phyloP scores from a whole-genome alignment of 2,329 filamentous ascomycete species.

The Aspergillus cejpii region DNA sequence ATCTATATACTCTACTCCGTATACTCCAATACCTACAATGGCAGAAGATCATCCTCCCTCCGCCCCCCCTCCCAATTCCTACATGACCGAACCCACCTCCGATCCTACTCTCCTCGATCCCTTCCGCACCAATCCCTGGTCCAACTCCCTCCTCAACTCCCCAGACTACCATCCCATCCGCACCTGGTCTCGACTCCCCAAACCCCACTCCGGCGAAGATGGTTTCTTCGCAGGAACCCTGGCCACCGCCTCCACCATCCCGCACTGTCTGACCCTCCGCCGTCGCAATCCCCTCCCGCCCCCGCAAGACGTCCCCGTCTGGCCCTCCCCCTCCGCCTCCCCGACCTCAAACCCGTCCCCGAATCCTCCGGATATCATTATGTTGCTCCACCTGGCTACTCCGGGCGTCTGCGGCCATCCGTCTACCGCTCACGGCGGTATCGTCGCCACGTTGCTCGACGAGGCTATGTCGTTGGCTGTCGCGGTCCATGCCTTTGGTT shows the following conservation, averaged over 20 bases:
- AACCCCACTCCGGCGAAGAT: constrained; percentile 39
- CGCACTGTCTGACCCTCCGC: constrained; percentile 37
- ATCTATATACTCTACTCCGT: too few relatives aligned
- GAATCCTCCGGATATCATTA: constrained; percentile 34
- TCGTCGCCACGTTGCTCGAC: constrained; percentile 39
- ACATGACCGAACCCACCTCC: background rate
- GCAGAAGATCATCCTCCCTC: constrained; percentile 1
- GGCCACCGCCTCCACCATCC: constrained; percentile 36
- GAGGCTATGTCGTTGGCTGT: constrained; percentile 41
- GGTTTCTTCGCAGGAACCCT: constrained; percentile 39
- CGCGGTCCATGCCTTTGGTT: constrained; percentile 27
- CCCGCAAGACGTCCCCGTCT: constrained; percentile 17
- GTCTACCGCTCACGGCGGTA: constrained; percentile 36
- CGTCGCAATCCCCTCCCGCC: constrained; percentile 23
- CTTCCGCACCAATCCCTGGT: constrained; percentile 27
- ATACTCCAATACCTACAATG: background rate
- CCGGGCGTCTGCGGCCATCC: constrained; percentile 39
- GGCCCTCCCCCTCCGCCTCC: constrained; percentile 22
- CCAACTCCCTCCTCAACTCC: constrained; percentile 27
- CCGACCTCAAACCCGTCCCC: constrained; percentile 18
- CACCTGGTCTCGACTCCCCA: constrained; percentile 37
- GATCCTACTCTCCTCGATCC: constrained; percentile 15
- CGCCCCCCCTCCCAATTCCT: background rate
- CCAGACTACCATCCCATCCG: constrained; percentile 34
- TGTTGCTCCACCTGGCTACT: constrained; percentile 30